phyloP scores from a whole-genome alignment of 306 rosid species.

The Fragaria ananassa region DNA sequence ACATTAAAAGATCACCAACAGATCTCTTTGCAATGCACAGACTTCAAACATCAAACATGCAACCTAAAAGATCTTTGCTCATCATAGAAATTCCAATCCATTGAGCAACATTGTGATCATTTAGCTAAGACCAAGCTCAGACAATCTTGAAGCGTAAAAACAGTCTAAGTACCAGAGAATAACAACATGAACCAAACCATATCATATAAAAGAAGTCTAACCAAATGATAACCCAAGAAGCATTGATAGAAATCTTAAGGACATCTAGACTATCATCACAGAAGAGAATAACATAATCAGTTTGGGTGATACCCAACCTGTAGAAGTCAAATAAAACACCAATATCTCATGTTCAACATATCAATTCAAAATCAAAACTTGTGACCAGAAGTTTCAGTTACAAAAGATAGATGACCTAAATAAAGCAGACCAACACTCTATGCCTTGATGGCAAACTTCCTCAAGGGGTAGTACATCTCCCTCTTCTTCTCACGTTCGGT shows the following conservation, averaged over 20 bases:
- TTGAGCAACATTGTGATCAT: not conserved
- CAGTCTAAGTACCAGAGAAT: not conserved
- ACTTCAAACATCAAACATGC: not conserved
- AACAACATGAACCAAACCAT: too few species aligned
- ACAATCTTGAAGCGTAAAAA: too few species aligned
- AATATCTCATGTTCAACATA: slow-evolving; percentile 18
- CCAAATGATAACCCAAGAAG: not conserved
- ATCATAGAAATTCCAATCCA: too few species aligned
- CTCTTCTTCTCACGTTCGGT: slow-evolving; percentile 81
- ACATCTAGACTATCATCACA: not conserved
- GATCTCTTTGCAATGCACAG: not conserved
- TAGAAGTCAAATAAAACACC: slow-evolving; percentile 7
- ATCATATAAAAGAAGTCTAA: not conserved
- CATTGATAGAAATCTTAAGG: not conserved
- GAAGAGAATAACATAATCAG: not conserved
- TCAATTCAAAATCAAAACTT: slow-evolving; percentile 29
- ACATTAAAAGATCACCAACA: not conserved
- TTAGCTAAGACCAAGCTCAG: not conserved
- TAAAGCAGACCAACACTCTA: slow-evolving; percentile 31
- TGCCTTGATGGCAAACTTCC: slow-evolving; percentile 90
- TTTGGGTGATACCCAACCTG: slow-evolving; percentile 11
- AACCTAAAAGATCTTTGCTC: not conserved
- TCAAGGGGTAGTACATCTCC: slow-evolving; percentile 67
- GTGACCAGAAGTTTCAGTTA: slow-evolving; percentile 15
- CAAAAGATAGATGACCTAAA: slow-evolving; percentile 14